Evolutionary conservation across 192 early-diverging fungal genomes (phyloP).

Genomic region (Backusella psychrophila): DNA sequence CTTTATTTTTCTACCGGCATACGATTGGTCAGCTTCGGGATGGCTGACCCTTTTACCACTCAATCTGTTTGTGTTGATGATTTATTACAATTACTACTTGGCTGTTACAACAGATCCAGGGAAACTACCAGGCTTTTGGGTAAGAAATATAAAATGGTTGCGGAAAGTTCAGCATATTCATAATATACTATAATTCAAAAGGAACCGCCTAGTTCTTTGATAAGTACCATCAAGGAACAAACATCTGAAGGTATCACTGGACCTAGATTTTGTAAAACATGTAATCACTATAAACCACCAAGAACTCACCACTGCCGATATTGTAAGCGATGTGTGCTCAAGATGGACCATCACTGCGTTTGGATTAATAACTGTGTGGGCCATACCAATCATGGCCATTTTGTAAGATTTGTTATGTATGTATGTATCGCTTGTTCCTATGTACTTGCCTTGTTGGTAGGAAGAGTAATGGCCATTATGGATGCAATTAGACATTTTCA

Average conservation of each 20-base stretch:
- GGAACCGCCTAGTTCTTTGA: conserved; percentile 18
- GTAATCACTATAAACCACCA: conserved; percentile 68
- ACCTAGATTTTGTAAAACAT: conserved; percentile 73
- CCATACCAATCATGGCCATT: conserved; percentile 69
- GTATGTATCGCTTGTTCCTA: conserved; percentile 57
- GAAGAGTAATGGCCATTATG: conserved; percentile 53
- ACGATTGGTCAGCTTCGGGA: conserved; percentile 9
- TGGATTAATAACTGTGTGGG: conserved; percentile 93
- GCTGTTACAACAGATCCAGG: conserved; percentile 79
- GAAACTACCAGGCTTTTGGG: conserved; percentile 60
- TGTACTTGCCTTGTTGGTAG: conserved; percentile 53
- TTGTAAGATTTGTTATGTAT: conserved; percentile 77
- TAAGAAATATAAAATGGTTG: neutral
- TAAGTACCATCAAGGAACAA: conserved; percentile 30
- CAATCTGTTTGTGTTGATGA: conserved; percentile 70
- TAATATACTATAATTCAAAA: neutral
- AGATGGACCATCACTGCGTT: conserved; percentile 91
- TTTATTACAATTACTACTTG: conserved; percentile 89
- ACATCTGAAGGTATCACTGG: conserved; percentile 52
- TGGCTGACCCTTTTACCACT: conserved; percentile 58
- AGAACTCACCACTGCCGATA: conserved; percentile 76
- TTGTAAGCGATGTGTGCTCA: conserved; percentile 81
- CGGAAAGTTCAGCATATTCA: neutral
- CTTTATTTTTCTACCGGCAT: conserved; percentile 26
- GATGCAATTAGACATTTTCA: conserved; percentile 33